These are phyloP conservation scores for Marasmius tenuissimus DNA, from an alignment of 1,284 basidiomycete genomes.

Conservation along the genomic window DNA sequence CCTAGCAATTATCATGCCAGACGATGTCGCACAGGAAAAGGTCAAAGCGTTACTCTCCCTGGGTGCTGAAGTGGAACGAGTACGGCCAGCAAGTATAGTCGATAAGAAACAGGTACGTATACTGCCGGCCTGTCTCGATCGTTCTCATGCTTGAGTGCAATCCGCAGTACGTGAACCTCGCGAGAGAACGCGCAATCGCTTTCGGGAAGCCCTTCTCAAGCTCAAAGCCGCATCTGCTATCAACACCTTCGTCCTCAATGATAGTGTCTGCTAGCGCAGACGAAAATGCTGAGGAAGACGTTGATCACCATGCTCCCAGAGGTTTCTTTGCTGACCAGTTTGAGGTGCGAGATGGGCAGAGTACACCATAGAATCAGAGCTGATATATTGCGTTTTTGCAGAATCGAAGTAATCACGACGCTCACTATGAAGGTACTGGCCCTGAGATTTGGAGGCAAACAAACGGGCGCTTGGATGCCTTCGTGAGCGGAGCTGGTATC, in stretches of 20 bases:
- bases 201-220: conserved; percentile 58
- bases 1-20: conserved; percentile 88
- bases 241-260: conserved; percentile 44
- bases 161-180: conserved; percentile 59
- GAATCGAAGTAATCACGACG: conserved; percentile 89
- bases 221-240: conserved; percentile 28
- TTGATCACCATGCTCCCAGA: conserved; percentile 50
- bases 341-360: conserved; percentile 50
- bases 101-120: conserved; percentile 87
- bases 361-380: too few species aligned
- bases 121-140: conserved; percentile 11
- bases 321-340: conserved; percentile 96
- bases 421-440: conserved; percentile 89
- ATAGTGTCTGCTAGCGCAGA: conserved; percentile 58
- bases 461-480: conserved; percentile 79
- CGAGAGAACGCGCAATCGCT: conserved; percentile 70
- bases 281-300: conserved; percentile 37
- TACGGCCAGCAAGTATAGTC: conserved; percentile 87
- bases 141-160: neutral
- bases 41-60: conserved; percentile 81
- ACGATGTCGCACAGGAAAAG: conserved; percentile 93
- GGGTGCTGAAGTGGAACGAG: conserved; percentile 85
- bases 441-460: conserved; percentile 97
- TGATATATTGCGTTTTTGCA: conserved; percentile 25
- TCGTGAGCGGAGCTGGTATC: conserved; percentile 90